Conservation (phyloP, 257 asterid species). For the Solanum acaule region DNA sequence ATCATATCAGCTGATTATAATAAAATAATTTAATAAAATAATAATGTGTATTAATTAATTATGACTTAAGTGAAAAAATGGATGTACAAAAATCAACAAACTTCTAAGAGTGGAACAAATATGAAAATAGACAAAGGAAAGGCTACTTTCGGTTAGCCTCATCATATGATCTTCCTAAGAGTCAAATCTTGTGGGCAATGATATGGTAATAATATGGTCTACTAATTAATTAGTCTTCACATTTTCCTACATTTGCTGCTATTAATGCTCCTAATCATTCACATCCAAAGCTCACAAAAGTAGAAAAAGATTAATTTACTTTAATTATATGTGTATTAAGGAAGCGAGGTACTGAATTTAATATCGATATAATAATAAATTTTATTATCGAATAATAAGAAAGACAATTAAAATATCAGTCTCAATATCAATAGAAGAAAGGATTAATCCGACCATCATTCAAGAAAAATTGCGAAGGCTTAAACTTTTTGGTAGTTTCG, state of each 20-base stretch:
- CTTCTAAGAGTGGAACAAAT: background rate
- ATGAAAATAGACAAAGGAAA: constrained; percentile 13
- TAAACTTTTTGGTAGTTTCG: too few relatives aligned
- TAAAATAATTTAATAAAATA: background rate
- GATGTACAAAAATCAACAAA: background rate
- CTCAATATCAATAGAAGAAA: background rate
- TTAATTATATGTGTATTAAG: background rate
- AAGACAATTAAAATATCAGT: background rate
- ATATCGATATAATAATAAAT: too few relatives aligned
- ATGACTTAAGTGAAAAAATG: background rate
- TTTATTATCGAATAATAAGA: too few relatives aligned
- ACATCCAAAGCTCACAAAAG: constrained; percentile 7
- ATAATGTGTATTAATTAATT: background rate
- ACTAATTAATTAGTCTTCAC: constrained; percentile 4
- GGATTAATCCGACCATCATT: too few relatives aligned
- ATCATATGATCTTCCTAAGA: background rate
- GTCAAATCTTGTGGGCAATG: constrained; percentile 23
- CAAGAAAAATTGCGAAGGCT: too few relatives aligned
- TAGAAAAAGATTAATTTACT: background rate
- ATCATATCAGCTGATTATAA: background rate
- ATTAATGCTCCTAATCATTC: constrained; percentile 35
- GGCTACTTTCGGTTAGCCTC: constrained; percentile 33
- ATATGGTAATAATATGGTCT: constrained; percentile 18
- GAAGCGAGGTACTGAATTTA: background rate
- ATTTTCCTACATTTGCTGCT: background rate